Evolutionary conservation across 192 early-diverging fungal genomes (phyloP).

Genomic region (Podila horticola): DNA sequence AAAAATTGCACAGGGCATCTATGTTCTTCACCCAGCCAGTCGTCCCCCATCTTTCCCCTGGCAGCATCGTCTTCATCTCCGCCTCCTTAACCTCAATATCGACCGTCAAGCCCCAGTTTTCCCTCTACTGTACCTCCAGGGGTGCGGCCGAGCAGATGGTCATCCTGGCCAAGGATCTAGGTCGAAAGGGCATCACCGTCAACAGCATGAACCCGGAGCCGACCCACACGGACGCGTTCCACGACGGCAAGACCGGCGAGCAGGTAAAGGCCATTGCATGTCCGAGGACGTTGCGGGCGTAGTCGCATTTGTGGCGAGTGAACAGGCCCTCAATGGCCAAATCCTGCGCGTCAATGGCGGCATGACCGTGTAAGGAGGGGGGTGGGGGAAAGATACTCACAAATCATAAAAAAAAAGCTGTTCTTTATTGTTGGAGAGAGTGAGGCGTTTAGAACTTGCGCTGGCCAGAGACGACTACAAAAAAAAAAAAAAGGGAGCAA

Average conservation of each 20-base stretch:
- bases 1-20: conserved; percentile 59
- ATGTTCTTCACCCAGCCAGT: conserved; percentile 81
- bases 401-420: neutral
- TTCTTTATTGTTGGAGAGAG: too few species aligned
- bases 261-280: conserved; percentile 2
- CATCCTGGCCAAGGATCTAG: conserved; percentile 68
- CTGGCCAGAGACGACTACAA: conserved; percentile 45
- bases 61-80: conserved; percentile 78
- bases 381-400: too few species aligned
- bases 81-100: conserved; percentile 74
- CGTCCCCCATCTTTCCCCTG: conserved; percentile 81
- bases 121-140: conserved; percentile 78
- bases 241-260: conserved; percentile 15
- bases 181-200: conserved; percentile 29
- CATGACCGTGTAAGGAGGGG: neutral
- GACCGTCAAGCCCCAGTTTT: conserved; percentile 78
- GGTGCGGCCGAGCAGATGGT: conserved; percentile 81
- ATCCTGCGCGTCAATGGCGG: neutral
- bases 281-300: conserved; percentile 27
- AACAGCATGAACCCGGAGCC: conserved; percentile 35
- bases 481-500: neutral
- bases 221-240: conserved; percentile 38
- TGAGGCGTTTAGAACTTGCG: too few species aligned
- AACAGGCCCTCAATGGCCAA: too few species aligned
- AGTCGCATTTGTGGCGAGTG: conserved; percentile 20